These are phyloP conservation scores for Claviceps monticola DNA, from an alignment of 2,329 filamentous ascomycete genomes.

Conservation along the genomic window DNA sequence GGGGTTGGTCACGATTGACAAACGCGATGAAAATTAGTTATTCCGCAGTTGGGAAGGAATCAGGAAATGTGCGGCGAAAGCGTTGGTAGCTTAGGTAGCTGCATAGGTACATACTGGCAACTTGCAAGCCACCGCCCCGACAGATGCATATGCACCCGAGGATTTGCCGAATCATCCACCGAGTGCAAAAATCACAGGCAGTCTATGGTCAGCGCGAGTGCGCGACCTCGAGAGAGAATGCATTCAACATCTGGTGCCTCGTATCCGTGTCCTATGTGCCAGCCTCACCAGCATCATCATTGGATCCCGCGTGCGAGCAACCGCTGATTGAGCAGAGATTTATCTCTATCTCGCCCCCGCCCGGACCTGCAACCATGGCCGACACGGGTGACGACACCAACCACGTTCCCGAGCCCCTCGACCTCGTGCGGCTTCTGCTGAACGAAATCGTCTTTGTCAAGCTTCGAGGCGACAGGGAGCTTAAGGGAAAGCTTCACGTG, in stretches of 20 bases:
- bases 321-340: background rate
- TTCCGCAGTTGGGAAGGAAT: too few relatives aligned
- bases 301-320: background rate
- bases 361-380: constrained; percentile 46
- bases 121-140: background rate
- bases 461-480: constrained; percentile 84
- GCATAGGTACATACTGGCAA: background rate
- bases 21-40: too few relatives aligned
- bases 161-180: background rate
- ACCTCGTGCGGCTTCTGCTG: constrained; percentile 84
- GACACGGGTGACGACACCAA: constrained; percentile 62
- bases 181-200: constrained; percentile 1
- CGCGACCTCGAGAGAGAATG: background rate
- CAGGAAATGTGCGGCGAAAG: too few relatives aligned
- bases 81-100: background rate
- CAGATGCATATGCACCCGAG: background rate
- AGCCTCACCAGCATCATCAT: background rate
- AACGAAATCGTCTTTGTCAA: constrained; percentile 97
- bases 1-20: too few relatives aligned
- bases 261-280: background rate
- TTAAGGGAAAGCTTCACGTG: constrained; percentile 90
- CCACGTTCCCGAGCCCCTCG: constrained; percentile 79
- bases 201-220: background rate
- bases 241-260: background rate
- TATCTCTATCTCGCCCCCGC: background rate